Percentiles rank a stretch among this genome's conserved stretches.
phyloP scores from a whole-genome alignment of 2,329 filamentous ascomycete genomes.

The Ophiocordyceps camponoti-leonardi region DNA sequence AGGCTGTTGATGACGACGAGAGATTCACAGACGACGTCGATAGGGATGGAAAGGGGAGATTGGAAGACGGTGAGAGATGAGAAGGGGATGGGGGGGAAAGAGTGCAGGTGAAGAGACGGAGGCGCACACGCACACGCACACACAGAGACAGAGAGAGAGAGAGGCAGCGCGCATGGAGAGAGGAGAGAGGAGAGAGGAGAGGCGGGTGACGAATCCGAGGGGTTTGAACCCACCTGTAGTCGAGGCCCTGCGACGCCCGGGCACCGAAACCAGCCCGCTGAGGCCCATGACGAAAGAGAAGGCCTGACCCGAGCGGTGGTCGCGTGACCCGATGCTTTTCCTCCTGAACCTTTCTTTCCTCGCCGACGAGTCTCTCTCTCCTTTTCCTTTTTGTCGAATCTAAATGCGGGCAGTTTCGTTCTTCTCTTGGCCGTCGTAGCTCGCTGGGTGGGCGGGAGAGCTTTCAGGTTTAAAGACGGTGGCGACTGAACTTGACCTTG shows the following conservation, averaged over 20 bases:
- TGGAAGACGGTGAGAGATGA: not conserved
- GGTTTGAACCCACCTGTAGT: slow-evolving; percentile 9
- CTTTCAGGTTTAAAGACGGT: too few relatives aligned
- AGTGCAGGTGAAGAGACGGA: too few relatives aligned
- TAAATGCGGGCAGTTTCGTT: too few relatives aligned
- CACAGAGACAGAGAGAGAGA: not conserved
- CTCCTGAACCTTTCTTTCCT: not conserved
- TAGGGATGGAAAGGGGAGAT: not conserved
- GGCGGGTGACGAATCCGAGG: not conserved
- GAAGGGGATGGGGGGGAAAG: too few relatives aligned
- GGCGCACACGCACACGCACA: too few relatives aligned
- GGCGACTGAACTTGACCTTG: too few relatives aligned
- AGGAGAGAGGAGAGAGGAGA: slow-evolving; percentile 3
- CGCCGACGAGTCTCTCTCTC: too few relatives aligned
- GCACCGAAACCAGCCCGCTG: slow-evolving; percentile 13
- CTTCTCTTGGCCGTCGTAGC: too few relatives aligned
- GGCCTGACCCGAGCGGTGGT: not conserved
- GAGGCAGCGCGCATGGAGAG: slow-evolving; percentile 2
- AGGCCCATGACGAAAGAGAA: slow-evolving; percentile 11
- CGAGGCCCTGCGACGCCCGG: slow-evolving; percentile 14
- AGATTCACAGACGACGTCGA: too few relatives aligned
- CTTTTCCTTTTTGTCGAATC: too few relatives aligned
- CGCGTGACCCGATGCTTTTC: not conserved
- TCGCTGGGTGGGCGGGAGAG: not conserved
- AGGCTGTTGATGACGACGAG: too few relatives aligned